Evolutionary conservation across 106 monocot genomes (phyloP).

Genomic region (Agapanthus africanus): DNA sequence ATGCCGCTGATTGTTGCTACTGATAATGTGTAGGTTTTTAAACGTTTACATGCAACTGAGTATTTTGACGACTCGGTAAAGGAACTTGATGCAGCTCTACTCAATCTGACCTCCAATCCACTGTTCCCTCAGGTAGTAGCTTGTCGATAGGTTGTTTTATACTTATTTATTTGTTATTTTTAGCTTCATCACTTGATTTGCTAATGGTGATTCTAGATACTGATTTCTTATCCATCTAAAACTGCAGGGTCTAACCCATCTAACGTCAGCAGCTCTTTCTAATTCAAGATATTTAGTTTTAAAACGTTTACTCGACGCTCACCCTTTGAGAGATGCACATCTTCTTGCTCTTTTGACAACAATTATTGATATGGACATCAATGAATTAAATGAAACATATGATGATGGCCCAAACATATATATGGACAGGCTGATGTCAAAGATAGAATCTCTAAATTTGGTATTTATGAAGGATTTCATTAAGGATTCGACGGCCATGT

Average conservation of each 20-base stretch:
- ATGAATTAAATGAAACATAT: constrained; percentile 16
- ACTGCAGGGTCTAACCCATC: constrained; percentile 52
- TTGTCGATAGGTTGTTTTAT: neutral
- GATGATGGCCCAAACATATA: constrained; percentile 19
- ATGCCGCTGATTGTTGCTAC: neutral
- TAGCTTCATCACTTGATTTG: neutral
- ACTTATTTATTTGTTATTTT: neutral
- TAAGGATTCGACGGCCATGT: neutral
- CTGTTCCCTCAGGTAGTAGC: constrained; percentile 54
- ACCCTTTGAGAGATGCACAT: constrained; percentile 30
- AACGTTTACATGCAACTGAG: constrained; percentile 20
- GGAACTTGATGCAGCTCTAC: constrained; percentile 61
- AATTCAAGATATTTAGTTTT: constrained; percentile 54
- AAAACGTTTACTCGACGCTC: constrained; percentile 41
- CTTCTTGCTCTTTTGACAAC: constrained; percentile 43
- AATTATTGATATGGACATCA: constrained; percentile 52
- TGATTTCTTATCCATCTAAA: neutral
- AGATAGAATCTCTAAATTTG: constrained; percentile 35
- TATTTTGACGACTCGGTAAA: constrained; percentile 38
- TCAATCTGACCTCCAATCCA: constrained; percentile 35
- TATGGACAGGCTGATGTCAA: constrained; percentile 29
- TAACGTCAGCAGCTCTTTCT: constrained; percentile 51
- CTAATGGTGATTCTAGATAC: neutral
- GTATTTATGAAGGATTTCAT: neutral
- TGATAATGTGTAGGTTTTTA: constrained; percentile 40